phyloP scores from a whole-genome alignment of 2,329 filamentous ascomycete genomes.

The Zasmidium citrigriseum region DNA sequence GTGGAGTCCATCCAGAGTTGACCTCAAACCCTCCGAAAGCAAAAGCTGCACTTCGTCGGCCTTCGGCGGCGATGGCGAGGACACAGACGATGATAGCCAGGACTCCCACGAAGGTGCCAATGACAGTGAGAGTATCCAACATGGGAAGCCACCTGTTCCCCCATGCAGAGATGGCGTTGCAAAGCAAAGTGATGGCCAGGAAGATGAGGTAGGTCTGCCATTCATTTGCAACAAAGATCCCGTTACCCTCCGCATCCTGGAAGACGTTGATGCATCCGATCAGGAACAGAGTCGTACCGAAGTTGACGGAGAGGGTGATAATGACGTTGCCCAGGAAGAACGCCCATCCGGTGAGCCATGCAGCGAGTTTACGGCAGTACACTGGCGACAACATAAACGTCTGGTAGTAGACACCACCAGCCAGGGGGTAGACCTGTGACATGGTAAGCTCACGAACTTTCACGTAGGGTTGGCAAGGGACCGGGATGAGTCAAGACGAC shows the following conservation, averaged over 20 bases:
- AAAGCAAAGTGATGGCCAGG: constrained; percentile 50
- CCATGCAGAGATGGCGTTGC: constrained; percentile 54
- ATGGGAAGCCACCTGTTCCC: constrained; percentile 57
- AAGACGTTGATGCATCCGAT: constrained; percentile 59
- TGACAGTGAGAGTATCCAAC: constrained; percentile 72
- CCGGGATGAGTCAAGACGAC: neutral
- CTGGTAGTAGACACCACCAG: constrained; percentile 75
- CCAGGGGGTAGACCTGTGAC: constrained; percentile 49
- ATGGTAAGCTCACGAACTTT: constrained; percentile 11
- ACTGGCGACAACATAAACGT: constrained; percentile 71
- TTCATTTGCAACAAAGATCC: constrained; percentile 45
- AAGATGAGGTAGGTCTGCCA: constrained; percentile 54
- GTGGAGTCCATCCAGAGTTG: constrained; percentile 66
- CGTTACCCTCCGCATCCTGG: constrained; percentile 47
- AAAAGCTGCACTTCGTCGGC: constrained; percentile 62
- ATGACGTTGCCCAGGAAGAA: constrained; percentile 80
- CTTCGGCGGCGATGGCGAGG: constrained; percentile 68
- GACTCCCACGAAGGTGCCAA: constrained; percentile 73
- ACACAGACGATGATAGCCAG: constrained; percentile 64
- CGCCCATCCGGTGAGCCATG: constrained; percentile 74
- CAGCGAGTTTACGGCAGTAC: constrained; percentile 62
- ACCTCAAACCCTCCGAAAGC: constrained; percentile 70
- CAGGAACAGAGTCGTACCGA: constrained; percentile 62
- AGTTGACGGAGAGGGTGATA: constrained; percentile 81
- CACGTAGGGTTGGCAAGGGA: neutral